Evolutionary conservation across 176 grass and related monocot genomes (phyloP), one percentile per base, ranked within the genome.

Genomic region (Musa beccarii): DNA sequence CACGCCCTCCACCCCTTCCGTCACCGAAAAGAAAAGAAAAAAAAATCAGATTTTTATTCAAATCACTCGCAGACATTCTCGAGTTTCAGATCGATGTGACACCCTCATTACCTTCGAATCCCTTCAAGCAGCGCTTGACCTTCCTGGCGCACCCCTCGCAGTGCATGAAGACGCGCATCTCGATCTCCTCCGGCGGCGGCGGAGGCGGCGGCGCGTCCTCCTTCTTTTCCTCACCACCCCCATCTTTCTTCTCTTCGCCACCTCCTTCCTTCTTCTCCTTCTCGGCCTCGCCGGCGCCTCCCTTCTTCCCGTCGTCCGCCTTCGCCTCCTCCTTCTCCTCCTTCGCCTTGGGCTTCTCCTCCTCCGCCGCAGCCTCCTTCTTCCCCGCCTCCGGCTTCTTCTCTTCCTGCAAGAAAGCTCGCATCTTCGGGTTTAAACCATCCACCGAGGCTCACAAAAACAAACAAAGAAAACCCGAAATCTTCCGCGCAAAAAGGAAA

Each of bases 81-180:
- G 4, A 9, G 12, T 21, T 3, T 8, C 15, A 52, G 22, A 24
- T 23, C 22, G 53, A 63, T 11, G 59, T 54, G 64, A 53, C 49
- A 84, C 14, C 9, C 21, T 6, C 20, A n/a, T 84, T 91, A 99
- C 95, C 95, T 11, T 91, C 86, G 12, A 92, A 87, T 69, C 81
- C 75, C 78, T 62, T 94, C 79, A 99, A 86, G 61, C 87, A 87
- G 53, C 86, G 82, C 82, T 89, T 94, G 73, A 99, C 95, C 56
- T 99, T 99, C 69, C 83, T 75, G 16, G 91, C 88, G 65, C 95
- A 99, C 9, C 91, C 95, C 82, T 99, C 88, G 82, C 95, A 99
- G 74, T 99, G 95, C 95, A 94, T 99, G 95, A 87, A 99, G 51
- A 99, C 95, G 17, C 88, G 80, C 91, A 99, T 94, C 77, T 88